Conservation (phyloP, 202 grass and related monocot genomes). For the Dendrocalamus latiflorus region DNA sequence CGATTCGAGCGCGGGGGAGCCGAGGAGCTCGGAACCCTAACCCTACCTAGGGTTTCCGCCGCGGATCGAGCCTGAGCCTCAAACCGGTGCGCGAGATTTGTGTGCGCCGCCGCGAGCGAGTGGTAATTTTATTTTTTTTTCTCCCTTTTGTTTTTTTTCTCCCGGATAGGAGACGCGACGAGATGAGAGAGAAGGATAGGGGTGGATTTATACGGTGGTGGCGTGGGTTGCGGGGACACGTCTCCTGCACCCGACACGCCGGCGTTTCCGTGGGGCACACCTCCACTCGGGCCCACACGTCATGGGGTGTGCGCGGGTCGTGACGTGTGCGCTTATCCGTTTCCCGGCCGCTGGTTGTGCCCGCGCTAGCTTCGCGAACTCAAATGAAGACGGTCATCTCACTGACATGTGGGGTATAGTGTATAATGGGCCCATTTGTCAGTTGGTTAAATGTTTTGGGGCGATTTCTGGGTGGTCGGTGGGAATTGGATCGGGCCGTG, state of each 20-base stretch:
- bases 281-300: not conserved
- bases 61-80: slow-evolving; percentile 27
- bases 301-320: not conserved
- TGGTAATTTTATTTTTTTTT: not conserved
- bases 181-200: not conserved
- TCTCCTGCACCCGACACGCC: not conserved
- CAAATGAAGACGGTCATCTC: accelerated
- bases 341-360: slow-evolving; percentile 24
- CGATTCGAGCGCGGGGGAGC: not conserved
- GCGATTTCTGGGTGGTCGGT: not conserved
- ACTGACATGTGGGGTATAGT: not conserved
- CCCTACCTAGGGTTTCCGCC: slow-evolving; percentile 51
- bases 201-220: slow-evolving; percentile 58
- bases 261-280: not conserved
- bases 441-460: accelerated
- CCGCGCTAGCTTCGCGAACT: not conserved
- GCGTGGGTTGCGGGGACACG: slow-evolving; percentile 32
- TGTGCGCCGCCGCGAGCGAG: not conserved
- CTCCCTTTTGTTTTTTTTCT: slow-evolving; percentile 8
- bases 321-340: not conserved
- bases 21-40: not conserved
- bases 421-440: accelerated
- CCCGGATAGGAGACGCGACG: not conserved
- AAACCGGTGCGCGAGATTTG: slow-evolving; percentile 42
- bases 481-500: not conserved